Percentiles rank a stretch among this genome's conserved stretches.
Conservation (phyloP, 1,284 basidiomycete genomes). For the Papiliotrema terrestris region DNA sequence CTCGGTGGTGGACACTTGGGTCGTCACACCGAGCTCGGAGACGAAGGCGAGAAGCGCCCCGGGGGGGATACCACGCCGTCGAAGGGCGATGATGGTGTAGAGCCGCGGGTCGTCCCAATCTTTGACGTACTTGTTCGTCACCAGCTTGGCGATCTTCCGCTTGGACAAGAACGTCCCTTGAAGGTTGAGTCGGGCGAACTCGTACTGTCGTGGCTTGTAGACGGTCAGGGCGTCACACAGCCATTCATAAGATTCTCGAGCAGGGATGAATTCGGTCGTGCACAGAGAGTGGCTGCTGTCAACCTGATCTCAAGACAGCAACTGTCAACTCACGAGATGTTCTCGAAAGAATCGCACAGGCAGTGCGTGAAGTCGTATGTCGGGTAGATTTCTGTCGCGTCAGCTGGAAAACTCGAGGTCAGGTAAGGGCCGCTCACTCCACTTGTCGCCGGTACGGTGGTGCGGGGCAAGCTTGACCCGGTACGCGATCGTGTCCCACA, state of each 20-base stretch:
- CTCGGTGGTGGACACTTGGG: conserved; percentile 78
- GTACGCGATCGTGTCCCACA: conserved; percentile 99
- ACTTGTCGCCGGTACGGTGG: conserved; percentile 88
- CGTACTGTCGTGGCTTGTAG: conserved; percentile 98
- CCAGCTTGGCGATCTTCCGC: conserved; percentile 88
- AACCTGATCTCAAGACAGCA: not conserved
- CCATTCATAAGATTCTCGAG: conserved; percentile 98
- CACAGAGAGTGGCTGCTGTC: conserved; percentile 84
- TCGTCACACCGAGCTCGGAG: conserved; percentile 88
- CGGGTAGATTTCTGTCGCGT: conserved; percentile 54
- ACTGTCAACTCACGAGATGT: conserved; percentile 78
- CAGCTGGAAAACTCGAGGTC: not conserved
- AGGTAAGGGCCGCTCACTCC: conserved; percentile 57
- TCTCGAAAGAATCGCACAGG: conserved; percentile 96
- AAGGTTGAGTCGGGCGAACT: conserved; percentile 89
- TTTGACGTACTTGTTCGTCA: conserved; percentile 75
- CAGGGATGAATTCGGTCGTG: conserved; percentile 94
- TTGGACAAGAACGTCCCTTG: conserved; percentile 98
- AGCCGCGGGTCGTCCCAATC: conserved; percentile 99
- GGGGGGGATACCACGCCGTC: conserved; percentile 91
- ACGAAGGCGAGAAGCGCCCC: conserved; percentile 93
- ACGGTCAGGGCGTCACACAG: conserved; percentile 93
- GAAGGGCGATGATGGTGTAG: conserved; percentile 92
- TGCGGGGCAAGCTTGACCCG: conserved; percentile 87
- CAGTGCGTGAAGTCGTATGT: conserved; percentile 99